Evolutionary conservation across 306 rosid species (phyloP).

Genomic region (Rosa chinensis): DNA sequence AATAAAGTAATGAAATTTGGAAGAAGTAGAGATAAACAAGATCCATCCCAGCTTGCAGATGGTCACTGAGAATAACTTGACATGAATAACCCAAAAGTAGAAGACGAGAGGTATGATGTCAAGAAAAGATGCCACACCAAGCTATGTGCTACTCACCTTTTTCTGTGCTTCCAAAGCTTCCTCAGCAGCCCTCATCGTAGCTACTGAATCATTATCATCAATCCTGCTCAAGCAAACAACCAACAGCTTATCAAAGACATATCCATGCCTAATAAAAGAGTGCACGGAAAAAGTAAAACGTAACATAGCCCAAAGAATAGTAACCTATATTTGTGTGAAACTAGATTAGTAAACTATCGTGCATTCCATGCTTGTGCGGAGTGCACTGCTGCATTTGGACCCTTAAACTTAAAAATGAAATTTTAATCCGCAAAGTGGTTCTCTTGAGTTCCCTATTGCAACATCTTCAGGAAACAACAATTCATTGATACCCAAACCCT

Average conservation of each 20-base stretch:
- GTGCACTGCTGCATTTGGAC: not conserved
- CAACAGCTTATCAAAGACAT: constrained; percentile 30
- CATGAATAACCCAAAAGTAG: not conserved
- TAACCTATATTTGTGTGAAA: not conserved
- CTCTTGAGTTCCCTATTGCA: not conserved
- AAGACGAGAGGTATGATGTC: constrained; percentile 4
- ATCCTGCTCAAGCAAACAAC: constrained; percentile 53
- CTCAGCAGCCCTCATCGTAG: constrained; percentile 86
- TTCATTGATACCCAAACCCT: not conserved
- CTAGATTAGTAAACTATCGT: not conserved
- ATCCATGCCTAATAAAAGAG: constrained; percentile 23
- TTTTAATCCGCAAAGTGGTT: not conserved
- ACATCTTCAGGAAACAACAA: not conserved
- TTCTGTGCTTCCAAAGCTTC: constrained; percentile 75
- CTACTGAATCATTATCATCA: constrained; percentile 72
- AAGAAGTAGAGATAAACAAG: not conserved
- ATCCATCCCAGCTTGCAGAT: not conserved
- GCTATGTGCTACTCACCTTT: constrained; percentile 53
- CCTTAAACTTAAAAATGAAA: not conserved
- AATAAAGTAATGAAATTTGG: not conserved
- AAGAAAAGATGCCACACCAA: constrained; percentile 7
- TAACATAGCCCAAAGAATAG: not conserved
- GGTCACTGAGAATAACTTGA: not conserved
- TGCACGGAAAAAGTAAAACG: not conserved
- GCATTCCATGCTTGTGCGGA: not conserved